Evolutionary conservation across 192 early-diverging fungal species (phyloP).

Genomic region (Phlyctochytrium bullatum): DNA sequence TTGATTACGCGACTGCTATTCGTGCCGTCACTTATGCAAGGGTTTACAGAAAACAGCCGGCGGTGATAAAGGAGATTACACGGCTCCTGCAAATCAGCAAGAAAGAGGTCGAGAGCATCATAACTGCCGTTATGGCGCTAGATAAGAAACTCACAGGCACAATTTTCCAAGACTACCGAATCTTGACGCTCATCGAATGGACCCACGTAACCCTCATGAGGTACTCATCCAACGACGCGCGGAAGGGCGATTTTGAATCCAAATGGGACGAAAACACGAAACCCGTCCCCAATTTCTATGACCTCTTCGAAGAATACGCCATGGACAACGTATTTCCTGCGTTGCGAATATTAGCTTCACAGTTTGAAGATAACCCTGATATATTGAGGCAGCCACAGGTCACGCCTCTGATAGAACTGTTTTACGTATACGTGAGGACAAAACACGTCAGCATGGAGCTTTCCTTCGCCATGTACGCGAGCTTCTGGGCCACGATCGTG

Average conservation of each 20-base stretch:
- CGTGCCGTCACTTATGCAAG: neutral
- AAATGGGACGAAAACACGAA: too few species aligned
- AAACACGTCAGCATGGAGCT: neutral
- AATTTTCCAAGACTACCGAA: neutral
- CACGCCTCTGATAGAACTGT: neutral
- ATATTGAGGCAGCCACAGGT: neutral
- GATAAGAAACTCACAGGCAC: neutral
- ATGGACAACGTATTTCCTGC: too few species aligned
- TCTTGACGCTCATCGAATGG: too few species aligned
- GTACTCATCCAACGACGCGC: too few species aligned
- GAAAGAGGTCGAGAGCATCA: neutral
- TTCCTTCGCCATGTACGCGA: neutral
- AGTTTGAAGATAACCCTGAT: too few species aligned
- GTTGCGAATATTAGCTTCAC: too few species aligned
- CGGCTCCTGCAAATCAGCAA: neutral
- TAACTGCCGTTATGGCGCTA: neutral
- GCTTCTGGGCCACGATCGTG: neutral
- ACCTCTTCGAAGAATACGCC: too few species aligned
- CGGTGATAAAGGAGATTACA: neutral
- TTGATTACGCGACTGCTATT: neutral
- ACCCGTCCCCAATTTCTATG: too few species aligned
- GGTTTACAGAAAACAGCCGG: too few species aligned
- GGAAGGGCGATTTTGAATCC: too few species aligned
- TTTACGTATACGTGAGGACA: neutral
- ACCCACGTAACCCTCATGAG: too few species aligned